Conservation (phyloP, 495 filamentous ascomycete genomes). For the Antarctomyces pellizariae region DNA sequence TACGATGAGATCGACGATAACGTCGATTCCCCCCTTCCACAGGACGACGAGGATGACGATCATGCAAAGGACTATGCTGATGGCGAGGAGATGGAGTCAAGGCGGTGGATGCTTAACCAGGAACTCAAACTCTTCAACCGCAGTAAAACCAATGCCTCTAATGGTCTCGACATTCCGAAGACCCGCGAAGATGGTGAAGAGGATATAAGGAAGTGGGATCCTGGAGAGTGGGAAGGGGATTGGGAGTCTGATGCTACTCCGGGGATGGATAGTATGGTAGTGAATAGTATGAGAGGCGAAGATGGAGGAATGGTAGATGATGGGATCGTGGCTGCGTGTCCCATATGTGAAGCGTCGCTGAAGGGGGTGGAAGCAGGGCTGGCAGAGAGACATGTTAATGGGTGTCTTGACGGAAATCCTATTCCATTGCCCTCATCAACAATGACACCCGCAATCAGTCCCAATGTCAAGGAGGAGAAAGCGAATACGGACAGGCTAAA, state of each 20-base stretch:
- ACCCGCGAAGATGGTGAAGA: conserved; percentile 19
- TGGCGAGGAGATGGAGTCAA: conserved; percentile 11
- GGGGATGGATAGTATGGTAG: too few species aligned
- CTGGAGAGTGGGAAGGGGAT: conserved; percentile 4
- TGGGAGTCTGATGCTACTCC: too few species aligned
- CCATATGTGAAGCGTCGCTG: conserved; percentile 47
- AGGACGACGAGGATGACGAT: conserved; percentile 10
- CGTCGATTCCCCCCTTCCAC: too few species aligned
- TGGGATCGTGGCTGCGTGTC: conserved; percentile 30
- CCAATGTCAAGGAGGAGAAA: conserved; percentile 3
- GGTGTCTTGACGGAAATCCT: conserved; percentile 67
- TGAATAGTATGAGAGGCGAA: too few species aligned
- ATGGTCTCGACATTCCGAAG: too few species aligned
- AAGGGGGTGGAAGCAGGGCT: conserved; percentile 32
- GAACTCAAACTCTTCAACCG: too few species aligned
- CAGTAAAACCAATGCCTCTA: too few species aligned
- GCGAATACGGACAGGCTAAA: background rate
- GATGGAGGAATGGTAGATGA: conserved; percentile 5
- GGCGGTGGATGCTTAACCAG: conserved; percentile 13
- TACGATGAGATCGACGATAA: too few species aligned
- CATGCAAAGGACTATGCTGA: conserved; percentile 10
- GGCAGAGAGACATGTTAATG: conserved; percentile 62
- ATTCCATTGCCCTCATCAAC: conserved; percentile 27
- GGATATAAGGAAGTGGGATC: conserved; percentile 10
- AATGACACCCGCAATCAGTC: background rate